Evolutionary conservation across 2,329 filamentous ascomycete species (phyloP), one percentile per base, ranked within the genome.

Genomic region (Colletotrichum noveboracense): DNA sequence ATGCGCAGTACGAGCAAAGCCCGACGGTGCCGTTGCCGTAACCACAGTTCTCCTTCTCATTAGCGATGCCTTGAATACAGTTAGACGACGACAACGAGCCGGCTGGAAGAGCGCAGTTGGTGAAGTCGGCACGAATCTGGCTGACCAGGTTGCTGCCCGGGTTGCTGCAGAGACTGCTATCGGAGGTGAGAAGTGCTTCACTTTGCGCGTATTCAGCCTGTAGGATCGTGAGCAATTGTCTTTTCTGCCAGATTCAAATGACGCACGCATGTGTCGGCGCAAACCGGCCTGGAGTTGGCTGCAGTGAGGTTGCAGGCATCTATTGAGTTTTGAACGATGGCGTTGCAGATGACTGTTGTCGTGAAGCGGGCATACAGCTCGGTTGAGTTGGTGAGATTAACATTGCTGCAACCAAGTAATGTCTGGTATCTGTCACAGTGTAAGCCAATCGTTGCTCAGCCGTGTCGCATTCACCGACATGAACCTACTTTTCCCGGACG

Each of bases 291-390:
- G 7, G 94, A 92, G 56, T 93, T 87, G 34, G 89, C 85, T n/a
- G 88, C 84, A 1, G 93, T 90, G 61, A 97, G 86, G 24, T 87
- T 85, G 85, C 97, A 99, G 30, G 89, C 82, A 13, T 86, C 82
- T 80, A 94, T 92, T 7, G 97, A 98, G 82, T 95, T 96, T 85
- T 99, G 97, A 66, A 99, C 91, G 82, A 99, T 94, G 78, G 95
- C 91, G 88, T 97, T 98, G 89, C 97, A 99, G 78, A 99, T 90
- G 78, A 97, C 93, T 76, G 94, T 97, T 62, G 93, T 97, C 7
- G 96, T 98, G 86, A 96, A 99, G 80, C 97, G 94, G 65, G 97
- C 96, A 85, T 99, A 99, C 81, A 96, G 91, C 80, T 94, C 90
- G 79, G 92, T 93, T 6, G 95, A 93, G 83, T 98, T 94, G 71